These are phyloP conservation scores for Biancaea sappan DNA, from an alignment of 306 rosid species.

Conservation along the genomic window DNA sequence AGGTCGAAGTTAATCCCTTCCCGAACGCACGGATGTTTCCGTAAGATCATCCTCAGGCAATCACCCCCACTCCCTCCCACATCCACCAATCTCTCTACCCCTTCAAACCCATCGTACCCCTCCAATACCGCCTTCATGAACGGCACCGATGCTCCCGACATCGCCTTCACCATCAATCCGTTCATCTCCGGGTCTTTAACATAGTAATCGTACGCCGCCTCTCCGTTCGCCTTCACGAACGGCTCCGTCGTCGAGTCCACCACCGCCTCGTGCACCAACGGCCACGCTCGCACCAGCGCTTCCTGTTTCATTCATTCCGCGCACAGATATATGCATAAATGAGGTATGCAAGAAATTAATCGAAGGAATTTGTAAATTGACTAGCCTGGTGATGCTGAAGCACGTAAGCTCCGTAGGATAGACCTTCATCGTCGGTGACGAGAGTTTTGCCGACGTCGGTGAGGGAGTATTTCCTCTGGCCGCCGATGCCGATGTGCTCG, in stretches of 20 bases:
- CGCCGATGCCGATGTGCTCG: slow-evolving; percentile 47
- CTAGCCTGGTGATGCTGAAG: slow-evolving; percentile 93
- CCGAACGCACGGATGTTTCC: slow-evolving; percentile 49
- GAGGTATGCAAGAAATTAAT: neutral
- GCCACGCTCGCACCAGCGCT: slow-evolving; percentile 81
- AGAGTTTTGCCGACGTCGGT: slow-evolving; percentile 78
- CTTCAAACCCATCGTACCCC: slow-evolving; percentile 67
- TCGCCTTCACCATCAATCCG: slow-evolving; percentile 73
- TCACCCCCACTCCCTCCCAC: slow-evolving; percentile 96
- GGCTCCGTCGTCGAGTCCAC: slow-evolving; percentile 75
- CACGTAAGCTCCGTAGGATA: slow-evolving; percentile 70
- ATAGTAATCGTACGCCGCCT: slow-evolving; percentile 70
- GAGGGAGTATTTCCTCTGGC: slow-evolving; percentile 65
- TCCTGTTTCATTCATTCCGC: slow-evolving; percentile 42
- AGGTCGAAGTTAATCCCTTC: slow-evolving; percentile 83
- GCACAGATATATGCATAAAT: neutral
- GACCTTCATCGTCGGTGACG: slow-evolving; percentile 61
- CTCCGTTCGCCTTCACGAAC: slow-evolving; percentile 75
- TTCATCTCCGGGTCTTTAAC: slow-evolving; percentile 78
- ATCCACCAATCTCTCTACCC: slow-evolving; percentile 68
- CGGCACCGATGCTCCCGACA: slow-evolving; percentile 90
- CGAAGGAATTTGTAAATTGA: too few species aligned
- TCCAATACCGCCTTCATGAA: slow-evolving; percentile 70
- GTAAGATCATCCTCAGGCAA: slow-evolving; percentile 81
- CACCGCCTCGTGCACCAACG: slow-evolving; percentile 87